These are phyloP conservation scores for Prototheca stagnorum DNA, from an alignment of 163 green algal genomes.

Conservation along the genomic window DNA sequence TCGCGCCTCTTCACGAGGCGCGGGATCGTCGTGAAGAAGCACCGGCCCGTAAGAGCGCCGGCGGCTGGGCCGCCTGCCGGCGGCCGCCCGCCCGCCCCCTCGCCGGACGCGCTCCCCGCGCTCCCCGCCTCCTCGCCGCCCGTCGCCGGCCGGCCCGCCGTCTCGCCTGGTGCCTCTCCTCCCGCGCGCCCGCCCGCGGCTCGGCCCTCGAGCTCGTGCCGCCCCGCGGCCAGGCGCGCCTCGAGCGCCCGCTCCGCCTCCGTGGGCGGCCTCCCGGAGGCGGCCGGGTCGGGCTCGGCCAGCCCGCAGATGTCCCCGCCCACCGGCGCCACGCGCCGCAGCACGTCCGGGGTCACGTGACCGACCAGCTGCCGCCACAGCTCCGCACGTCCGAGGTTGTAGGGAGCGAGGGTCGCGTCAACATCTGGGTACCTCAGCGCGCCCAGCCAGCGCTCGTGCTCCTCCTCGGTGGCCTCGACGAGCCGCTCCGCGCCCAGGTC, in stretches of 20 bases:
- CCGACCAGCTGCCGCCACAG: slow-evolving; percentile 39
- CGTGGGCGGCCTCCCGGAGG: slow-evolving; percentile 1
- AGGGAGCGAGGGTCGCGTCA: slow-evolving; percentile 58
- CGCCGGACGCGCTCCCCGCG: no score
- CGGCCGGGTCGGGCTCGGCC: neutral
- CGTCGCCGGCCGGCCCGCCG: no score
- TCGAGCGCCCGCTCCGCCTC: slow-evolving; percentile 16
- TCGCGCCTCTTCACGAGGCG: slow-evolving; percentile 39
- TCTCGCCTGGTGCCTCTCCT: no score
- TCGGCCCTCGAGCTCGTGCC: neutral
- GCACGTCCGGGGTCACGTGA: slow-evolving; percentile 24
- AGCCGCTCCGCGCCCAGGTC: slow-evolving; percentile 32
- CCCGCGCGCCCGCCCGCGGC: neutral
- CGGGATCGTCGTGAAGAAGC: slow-evolving; percentile 41
- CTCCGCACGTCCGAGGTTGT: slow-evolving; percentile 40
- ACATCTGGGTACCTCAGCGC: slow-evolving; percentile 30
- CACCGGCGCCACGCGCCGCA: slow-evolving; percentile 28
- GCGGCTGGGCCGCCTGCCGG: no score
- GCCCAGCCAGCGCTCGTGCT: neutral
- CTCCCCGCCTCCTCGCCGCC: no score
- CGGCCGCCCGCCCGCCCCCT: no score
- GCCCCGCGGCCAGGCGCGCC: neutral
- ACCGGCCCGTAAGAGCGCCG: slow-evolving; percentile 12
- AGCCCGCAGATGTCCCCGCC: slow-evolving; percentile 11
- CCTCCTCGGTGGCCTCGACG: slow-evolving; percentile 20